Base-by-base conservation (phyloP, 257 asterid species). In the Solanum arcanum region DNA sequence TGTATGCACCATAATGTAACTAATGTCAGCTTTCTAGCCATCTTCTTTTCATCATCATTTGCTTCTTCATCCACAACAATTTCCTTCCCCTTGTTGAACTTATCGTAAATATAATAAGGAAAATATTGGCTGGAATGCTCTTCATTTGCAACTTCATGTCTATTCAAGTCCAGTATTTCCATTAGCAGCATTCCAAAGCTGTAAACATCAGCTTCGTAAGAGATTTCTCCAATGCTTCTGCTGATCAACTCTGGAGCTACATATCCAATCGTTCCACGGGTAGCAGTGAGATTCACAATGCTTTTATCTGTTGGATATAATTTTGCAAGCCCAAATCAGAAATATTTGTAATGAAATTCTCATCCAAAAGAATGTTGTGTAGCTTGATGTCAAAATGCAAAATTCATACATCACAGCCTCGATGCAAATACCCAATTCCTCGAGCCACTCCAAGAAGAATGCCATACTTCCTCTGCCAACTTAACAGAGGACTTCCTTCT, bases 361-460 rank as follows among this genome's bases (percentile, higher is more conserved):
- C 59, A 41, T 41, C 83, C 35, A 76, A 6, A 76, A 76, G 83
- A 41, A 41, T 76, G 35, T 76, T 76, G 81, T 73, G 81, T 73
- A 29, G 81, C 49, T 73, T 73, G 29, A 76, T 23, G 59, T 76
- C 59, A 39, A 76, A 76, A 29, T 76, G 83, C 59, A 76, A 76
- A 41, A 41, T 76, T 74, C 21, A 35, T 12, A 39, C 47, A 3
- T 76, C 83, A 41, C 83, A 76, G 7, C 83, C 83, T 12, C 35
- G 23, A 76, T 76, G 83, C 13, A 76, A n/a, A 23, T 76, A n/a
- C 23, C 25, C 83, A 0, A 76, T 76, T 76, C 83, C 83, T 76
- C 83, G 37, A 76, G n/a, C 83, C 83, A 91, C 92, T 25, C 92
- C 94, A 16, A 83, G 89, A 13, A 91, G 87, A 62, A 92, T 92